Conservation (phyloP, 768 basidiomycete species). For the Baorangia bicolor region DNA sequence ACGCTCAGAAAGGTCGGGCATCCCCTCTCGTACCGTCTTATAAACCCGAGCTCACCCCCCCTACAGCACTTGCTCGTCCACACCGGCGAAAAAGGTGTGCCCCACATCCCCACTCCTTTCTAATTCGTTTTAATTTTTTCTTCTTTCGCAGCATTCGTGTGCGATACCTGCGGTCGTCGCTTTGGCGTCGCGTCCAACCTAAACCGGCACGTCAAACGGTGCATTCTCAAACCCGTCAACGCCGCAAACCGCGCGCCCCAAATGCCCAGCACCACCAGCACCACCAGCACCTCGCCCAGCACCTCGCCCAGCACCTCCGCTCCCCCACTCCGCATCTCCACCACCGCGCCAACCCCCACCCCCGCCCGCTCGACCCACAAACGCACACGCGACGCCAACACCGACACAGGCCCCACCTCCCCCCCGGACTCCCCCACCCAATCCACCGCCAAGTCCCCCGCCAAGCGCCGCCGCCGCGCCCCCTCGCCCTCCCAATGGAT, state of each 20-base stretch:
- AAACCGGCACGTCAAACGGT: constrained; percentile 72
- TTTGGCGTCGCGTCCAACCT: constrained; percentile 82
- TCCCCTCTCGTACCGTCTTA: constrained; percentile 12
- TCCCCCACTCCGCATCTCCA: neutral
- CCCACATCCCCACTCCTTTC: neutral
- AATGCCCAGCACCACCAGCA: constrained; percentile 9
- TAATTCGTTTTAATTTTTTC: no score
- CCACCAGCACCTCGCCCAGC: neutral
- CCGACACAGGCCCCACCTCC: neutral
- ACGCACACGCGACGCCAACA: constrained; percentile 20
- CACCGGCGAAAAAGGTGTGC: constrained; percentile 78
- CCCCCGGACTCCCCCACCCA: no score
- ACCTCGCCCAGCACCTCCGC: constrained; percentile 4
- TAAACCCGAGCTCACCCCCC: constrained; percentile 8
- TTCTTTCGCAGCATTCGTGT: constrained; percentile 63
- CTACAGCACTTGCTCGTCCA: constrained; percentile 84
- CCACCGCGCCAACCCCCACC: neutral
- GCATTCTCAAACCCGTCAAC: constrained; percentile 64
- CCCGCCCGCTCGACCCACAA: constrained; percentile 15
- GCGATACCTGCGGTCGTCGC: constrained; percentile 76
- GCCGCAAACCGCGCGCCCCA: constrained; percentile 18
- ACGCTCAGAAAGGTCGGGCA: constrained; percentile 71
- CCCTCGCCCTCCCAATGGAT: constrained; percentile 75
- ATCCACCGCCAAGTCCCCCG: no score
- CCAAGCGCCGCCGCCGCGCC: constrained; percentile 66